Evolutionary conservation across 352 stramenopile species (phyloP).

Genomic region (Globisporangium abappressorium): DNA sequence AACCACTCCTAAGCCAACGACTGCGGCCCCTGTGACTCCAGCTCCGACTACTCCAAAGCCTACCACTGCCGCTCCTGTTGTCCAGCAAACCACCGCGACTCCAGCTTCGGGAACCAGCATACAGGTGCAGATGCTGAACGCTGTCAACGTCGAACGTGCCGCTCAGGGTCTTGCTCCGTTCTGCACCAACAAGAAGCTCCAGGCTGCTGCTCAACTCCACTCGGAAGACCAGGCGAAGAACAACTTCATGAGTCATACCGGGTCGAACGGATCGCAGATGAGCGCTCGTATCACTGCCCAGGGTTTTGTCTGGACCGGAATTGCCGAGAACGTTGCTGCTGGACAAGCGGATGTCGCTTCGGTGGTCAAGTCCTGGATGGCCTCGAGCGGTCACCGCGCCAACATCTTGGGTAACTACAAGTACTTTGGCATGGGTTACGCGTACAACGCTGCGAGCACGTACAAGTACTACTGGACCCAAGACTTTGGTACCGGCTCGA

Average conservation of each 20-base stretch:
- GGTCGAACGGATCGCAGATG: slow-evolving; percentile 24
- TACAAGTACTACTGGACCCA: slow-evolving; percentile 62
- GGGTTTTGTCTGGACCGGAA: slow-evolving; percentile 8
- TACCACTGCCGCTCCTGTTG: background rate
- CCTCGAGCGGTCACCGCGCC: slow-evolving; percentile 12
- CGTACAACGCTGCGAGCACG: slow-evolving; percentile 30
- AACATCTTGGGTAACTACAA: slow-evolving; percentile 29
- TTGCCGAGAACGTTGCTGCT: slow-evolving; percentile 24
- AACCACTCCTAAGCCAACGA: background rate
- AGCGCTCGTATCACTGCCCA: slow-evolving; percentile 21
- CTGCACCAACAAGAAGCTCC: slow-evolving; percentile 33
- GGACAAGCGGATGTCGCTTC: slow-evolving; percentile 18
- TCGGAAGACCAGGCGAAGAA: slow-evolving; percentile 27
- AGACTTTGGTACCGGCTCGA: slow-evolving; percentile 39
- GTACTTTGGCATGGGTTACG: slow-evolving; percentile 41
- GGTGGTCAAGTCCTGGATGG: slow-evolving; percentile 21
- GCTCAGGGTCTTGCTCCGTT: slow-evolving; percentile 10
- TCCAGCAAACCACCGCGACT: background rate
- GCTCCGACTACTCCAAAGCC: no score
- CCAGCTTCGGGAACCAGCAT: background rate
- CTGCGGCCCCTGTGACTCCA: no score
- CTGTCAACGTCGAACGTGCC: slow-evolving; percentile 19
- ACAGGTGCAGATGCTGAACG: background rate
- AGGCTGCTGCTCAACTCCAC: slow-evolving; percentile 24
- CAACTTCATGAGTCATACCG: slow-evolving; percentile 33